These are phyloP conservation scores for Butyriboletus loyo DNA, from an alignment of 768 basidiomycete genomes.

Conservation along the genomic window DNA sequence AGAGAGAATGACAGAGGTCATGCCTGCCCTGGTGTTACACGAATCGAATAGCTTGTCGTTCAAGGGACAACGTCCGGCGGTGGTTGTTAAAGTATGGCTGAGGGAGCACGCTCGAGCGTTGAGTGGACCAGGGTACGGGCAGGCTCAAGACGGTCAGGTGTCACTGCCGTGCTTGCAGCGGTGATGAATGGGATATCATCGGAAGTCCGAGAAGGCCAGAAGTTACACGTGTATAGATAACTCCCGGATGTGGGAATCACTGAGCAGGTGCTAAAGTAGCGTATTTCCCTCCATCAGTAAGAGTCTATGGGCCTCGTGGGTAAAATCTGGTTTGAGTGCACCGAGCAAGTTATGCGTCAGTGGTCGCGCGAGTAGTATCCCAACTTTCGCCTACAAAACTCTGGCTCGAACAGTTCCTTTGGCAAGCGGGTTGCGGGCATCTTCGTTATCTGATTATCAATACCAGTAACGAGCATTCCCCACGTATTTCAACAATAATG, in stretches of 20 bases:
- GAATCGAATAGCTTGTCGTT: neutral
- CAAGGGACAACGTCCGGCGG: neutral
- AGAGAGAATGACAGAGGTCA: neutral
- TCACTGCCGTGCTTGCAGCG: neutral
- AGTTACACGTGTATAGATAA: neutral
- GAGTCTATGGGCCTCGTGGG: no score
- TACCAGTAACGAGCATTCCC: neutral
- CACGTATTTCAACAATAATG: neutral
- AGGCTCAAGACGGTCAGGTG: neutral
- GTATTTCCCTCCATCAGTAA: no score
- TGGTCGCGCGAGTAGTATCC: no score
- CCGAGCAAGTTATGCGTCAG: no score
- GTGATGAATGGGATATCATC: slow-evolving; percentile 4
- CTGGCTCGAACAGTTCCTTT: neutral
- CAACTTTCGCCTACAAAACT: no score
- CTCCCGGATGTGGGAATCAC: neutral
- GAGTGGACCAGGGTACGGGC: neutral
- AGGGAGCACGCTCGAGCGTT: neutral
- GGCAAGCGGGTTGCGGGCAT: neutral
- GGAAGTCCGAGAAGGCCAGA: neutral
- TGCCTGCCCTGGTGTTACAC: neutral
- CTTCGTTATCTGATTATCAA: neutral
- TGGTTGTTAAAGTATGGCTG: neutral
- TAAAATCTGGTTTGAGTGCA: no score
- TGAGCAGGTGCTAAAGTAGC: neutral